Base-by-base conservation (phyloP, 164 flowering plant species). In the Tetracentron sinense region DNA sequence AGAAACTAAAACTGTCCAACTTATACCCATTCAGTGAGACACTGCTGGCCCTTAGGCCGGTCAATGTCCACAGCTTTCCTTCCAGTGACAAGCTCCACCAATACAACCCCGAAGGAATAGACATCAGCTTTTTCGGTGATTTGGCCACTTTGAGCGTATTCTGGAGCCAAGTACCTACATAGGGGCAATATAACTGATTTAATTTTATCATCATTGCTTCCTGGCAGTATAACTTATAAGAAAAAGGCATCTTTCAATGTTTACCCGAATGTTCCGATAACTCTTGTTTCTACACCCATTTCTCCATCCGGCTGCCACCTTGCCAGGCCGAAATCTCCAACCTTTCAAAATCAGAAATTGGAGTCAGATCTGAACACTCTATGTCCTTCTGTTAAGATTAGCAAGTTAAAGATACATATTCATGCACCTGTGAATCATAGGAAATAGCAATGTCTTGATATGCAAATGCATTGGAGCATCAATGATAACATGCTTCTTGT, bases 301-400 rank as follows among this genome's bases (percentile, higher is more conserved):
- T 85, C 89, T 64, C 95, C 96, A 79, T 91, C 90, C 42, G 95
- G 91, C 65, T 90, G 96, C 95, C 97, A 89, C 75, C 97, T 78
- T 56, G 97, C 98, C 47, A 93, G 77, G 66, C 98, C 98, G 63
- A 93, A 93, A 77, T 93, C 98, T 63, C 98, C 97, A 73, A 90
- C 98, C 97, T 93, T 30, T 15, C 35, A 14, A 62, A 29, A 69
- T 29, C 31, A 42, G 53, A 50, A 60, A 28, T 19, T 19, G 10
- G 7, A 60, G 44, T 64, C 22, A 61, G 55, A 49, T 52, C 27
- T 26, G 23, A 66, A 62, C 26, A 3, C 5, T 8, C 44, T 51
- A 56, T 54, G 30, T 57, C 27, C 28, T 29, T 16, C 12, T 16
- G 27, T 16, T 56, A 28, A 20, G 23, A 11, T 14, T 11, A 46